Base-by-base conservation (phyloP, 83 land plant genomes). In the Isoetes engelmannii region DNA sequence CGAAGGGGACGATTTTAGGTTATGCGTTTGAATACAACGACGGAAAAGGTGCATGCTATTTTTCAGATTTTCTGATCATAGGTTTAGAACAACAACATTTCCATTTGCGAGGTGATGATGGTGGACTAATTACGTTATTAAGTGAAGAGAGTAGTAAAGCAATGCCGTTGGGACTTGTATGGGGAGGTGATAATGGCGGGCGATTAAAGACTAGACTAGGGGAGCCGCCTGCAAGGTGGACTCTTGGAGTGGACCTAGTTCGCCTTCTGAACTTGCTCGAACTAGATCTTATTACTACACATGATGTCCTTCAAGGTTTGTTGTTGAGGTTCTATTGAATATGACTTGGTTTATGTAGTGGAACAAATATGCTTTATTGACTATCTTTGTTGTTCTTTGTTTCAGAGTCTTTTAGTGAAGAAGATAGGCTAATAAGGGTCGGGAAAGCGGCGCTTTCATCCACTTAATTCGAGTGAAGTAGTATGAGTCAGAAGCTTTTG, bases 101-200 rank as follows among this genome's bases (percentile, higher is more conserved):
- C 37, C 37, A 28, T 28, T 28, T 28, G 37, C 37, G 2, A 28
- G 37, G 37, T 28, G 37, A 28, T 2, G 37, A 28, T 28, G 37
- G 37, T 28, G 37, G 37, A 28, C 37, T 28, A 28, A 28, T 28
- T 0, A 69, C 80, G 45, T 77, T 79, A 0, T 81, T 82, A 20
- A 75, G 80, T 50, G 81, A 81, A 60, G 75, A 71, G 9, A 43
- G 82, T 69, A 60, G 84, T 76, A 76, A 71, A 50, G 89, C 89
- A 5, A 81, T 72, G n/a, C 96, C 96, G 0, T 74, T 89, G 37
- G 96, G 92, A 37, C 83, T 90, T 42, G 86, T 90, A 45, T 90
- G 96, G 96, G 94, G 96, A 57, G 96, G 96, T 42, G 89, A 89
- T 2, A 86, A 90, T 59, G 78, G 96, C 0, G 96, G 96, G 7